Base-by-base conservation (phyloP, 2,329 filamentous ascomycete species). In the Aspergillus oerlinghausenensis region DNA sequence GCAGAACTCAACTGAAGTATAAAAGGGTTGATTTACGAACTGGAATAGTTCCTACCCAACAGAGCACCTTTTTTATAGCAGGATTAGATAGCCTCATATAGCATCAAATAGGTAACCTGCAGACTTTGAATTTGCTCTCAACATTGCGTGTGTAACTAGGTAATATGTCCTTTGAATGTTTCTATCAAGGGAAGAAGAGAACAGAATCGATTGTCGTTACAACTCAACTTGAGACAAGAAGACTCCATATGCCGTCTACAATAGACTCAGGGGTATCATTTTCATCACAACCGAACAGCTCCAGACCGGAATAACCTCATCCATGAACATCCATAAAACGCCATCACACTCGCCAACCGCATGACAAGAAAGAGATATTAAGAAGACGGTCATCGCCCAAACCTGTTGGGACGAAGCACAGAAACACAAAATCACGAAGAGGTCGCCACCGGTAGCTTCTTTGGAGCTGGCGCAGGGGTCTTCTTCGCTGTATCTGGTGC, bases 181-280 rank as follows among this genome's bases (percentile, higher is more conserved):
- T 47, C 43, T 4, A 47, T 25, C 11, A 47, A 47, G 23, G 10
- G 11, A 47, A 14, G 23, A 47, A 47, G 9, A 26, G 14, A 4
- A 23, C 47, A 35, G 49, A 47, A 45, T 35, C 49, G 35, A 21
- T 40, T 38, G n/a, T 26, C 47, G 25, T 42, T 40, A 38, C 25
- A 40, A 51, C 47, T 25, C 47, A 49, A 23, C 32, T 21, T 29
- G 8, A 50, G 48, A 29, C 26, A 51, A 17, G 49, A 51, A 43
- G 43, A 43, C 47, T 55, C 26, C 49, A 51, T 43, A 49, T 42
- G 35, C 42, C 4, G 17, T 32, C 38, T 29, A 51, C 49, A 51
- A 38, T 51, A 52, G 9, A 23, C 11, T 47, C 45, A 52, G 64
- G 67, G 66, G 67, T 71, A 71, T 71, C 68, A 70, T 66, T 59